Base-by-base conservation (phyloP, 1,284 basidiomycete species). In the Mrakiaceae sp. region DNA sequence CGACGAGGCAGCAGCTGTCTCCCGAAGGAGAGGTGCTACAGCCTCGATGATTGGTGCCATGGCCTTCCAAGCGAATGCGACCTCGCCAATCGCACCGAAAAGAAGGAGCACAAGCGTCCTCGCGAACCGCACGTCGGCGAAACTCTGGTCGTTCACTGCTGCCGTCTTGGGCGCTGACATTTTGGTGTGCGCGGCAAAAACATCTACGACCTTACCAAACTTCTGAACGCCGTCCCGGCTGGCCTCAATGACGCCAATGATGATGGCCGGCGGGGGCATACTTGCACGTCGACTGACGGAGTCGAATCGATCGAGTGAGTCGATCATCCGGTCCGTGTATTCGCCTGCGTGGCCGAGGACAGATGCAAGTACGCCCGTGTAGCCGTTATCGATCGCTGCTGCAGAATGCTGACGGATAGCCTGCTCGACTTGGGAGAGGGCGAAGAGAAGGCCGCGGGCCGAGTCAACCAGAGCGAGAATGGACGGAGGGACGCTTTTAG, bases 231-330 rank as follows among this genome's bases (percentile, higher is more conserved):
- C 89, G 72, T 97, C 90, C 69, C 85, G 84, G 72, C 92, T 92
- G 47, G 84, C 85, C 72, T 91, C 86, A 14, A 97, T 78, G 9
- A 99, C 84, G 16, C 81, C 82, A 47, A 87, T 84, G 69, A 95
- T 91, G 27, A 91, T 80, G 10, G 68, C 64, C 0, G 82, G 76
- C 3, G 90, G 84, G 0, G 88, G 82, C 10, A 83, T 75, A 3
- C 80, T 71, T 4, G 74, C 80, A 67, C 85, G 83, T 67, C 87
- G 82, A 63, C 88, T 87, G 70, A 86, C 82, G 2, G 86, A 82
- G 74, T 99, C 96, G 75, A 98, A 98, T 16, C 87, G 86, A 74
- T 98, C 96, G 55, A 98, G 81, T 0, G 90, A 85, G 66, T 86
- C 84, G 74, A 98, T 96, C 11, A 98, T 80, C 66, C 86, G 84